Base-by-base conservation (phyloP, 106 monocot genomes). In the Allium cepa region DNA sequence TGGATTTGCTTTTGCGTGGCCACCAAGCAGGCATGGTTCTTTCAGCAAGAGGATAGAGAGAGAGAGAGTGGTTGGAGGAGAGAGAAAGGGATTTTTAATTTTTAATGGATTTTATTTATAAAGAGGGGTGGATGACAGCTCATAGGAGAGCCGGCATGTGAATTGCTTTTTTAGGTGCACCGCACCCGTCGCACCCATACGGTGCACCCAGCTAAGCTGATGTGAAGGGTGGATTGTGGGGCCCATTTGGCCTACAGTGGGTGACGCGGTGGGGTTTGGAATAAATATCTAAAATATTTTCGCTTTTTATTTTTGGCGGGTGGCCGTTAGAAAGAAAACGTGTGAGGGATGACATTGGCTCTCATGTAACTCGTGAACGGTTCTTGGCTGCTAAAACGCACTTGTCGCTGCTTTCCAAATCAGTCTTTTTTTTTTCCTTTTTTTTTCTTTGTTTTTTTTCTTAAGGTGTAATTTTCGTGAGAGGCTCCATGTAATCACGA, bases 1-100 rank as follows among this genome's bases (percentile, higher is more conserved):
- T 81, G 10, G 78, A 72, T 45, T 73, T 83, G 11, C 72, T 71
- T 62, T 76, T 87, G 68, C 81, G 64, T 59, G 77, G 73, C 87
- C 87, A 91, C 91, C 91, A 87, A 7, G 74, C 60, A 27, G 87
- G 84, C 91, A 91, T 91, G 72, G 64, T 18, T 18, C 18, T 10
- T 55, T 12, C 46, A 18, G 49, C 46, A 15, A 15, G 10, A 17
- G 15, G 63, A 16, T 47, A 48, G 64, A 49, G 17, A 63, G 52
- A 64, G 53, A 53, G 60, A 56, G 67, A 71, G 46, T 50, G 63
- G 27, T 50, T 16, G 45, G 47, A 50, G 11, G 57, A 67, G 26
- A 45, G 27, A 17, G 17, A 47, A 5, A 22, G 2, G 9, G 50
- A 26, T 26, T 26, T 26, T 67, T 36, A 1, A 55, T 11, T 55